Percentiles rank a stretch among this genome's conserved stretches.
Conservation (phyloP, 768 basidiomycete genomes). For the Hericium erinaceus region DNA sequence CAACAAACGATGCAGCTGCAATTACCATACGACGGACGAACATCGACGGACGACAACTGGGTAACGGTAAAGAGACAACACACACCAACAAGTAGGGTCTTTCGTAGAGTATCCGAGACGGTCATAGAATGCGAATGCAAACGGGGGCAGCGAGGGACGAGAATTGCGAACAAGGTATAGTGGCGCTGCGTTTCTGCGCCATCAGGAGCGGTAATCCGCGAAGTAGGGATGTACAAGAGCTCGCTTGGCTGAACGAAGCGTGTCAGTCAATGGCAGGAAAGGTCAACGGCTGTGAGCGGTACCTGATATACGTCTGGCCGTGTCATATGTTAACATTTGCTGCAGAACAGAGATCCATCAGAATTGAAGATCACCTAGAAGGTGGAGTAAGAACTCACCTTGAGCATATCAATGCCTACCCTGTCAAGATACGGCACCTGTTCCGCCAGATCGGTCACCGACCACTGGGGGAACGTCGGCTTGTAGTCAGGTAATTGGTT, state of each 20-base stretch:
- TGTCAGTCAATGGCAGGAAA: background rate
- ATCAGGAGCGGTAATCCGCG: conserved; percentile 32
- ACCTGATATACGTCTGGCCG: conserved; percentile 90
- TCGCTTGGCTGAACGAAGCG: conserved; percentile 40
- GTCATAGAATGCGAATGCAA: conserved; percentile 5
- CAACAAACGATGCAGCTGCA: background rate
- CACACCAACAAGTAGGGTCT: background rate
- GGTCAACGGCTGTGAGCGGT: conserved; percentile 18
- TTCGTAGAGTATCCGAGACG: background rate
- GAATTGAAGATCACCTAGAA: background rate
- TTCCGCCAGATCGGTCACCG: conserved; percentile 55
- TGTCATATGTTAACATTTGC: conserved; percentile 66
- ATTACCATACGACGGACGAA: background rate
- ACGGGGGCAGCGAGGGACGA: conserved; percentile 19
- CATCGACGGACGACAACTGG: background rate
- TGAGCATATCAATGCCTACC: conserved; percentile 70
- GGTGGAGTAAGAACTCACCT: conserved; percentile 32
- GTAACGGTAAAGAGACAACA: background rate
- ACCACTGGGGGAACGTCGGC: conserved; percentile 94
- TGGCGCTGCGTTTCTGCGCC: background rate
- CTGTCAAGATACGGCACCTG: conserved; percentile 68
- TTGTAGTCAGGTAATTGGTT: conserved; percentile 89
- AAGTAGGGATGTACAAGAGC: conserved; percentile 42
- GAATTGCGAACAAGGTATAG: background rate
- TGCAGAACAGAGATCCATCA: conserved; percentile 5